Evolutionary conservation across 345 rosid genomes (phyloP), one percentile per base, ranked within the genome.

Genomic region (Melastoma malabathricum): DNA sequence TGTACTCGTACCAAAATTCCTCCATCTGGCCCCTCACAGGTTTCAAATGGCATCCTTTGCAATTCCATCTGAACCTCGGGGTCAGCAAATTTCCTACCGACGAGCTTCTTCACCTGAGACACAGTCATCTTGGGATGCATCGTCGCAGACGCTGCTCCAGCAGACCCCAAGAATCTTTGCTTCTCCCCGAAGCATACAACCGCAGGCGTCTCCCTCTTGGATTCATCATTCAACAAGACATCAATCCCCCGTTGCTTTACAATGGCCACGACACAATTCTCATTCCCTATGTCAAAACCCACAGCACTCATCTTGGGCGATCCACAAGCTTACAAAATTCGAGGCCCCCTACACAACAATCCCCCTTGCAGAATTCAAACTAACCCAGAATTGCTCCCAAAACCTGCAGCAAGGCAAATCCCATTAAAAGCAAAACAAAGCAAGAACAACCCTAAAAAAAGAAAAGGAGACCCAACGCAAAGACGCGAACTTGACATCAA

Each of bases 261-360:
- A 19, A 54, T 63, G 15, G 78, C 72, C 38, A 75, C 66, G 43
- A 78, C 84, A 59, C 84, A 78, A 62, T 75, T 72, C 25, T 72
- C 84, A 50, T 72, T 78, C 44, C 84, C 84, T 48, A 75, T 67
- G 50, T 78, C 84, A 61, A 78, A 75, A 23, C 84, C 84, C 43
- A 78, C 64, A 41, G 65, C 78, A 52, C 78, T 78, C 84, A 78
- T 78, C 63, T 69, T 56, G 47, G 57, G 23, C 50, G 46, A 38
- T 38, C 27, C 43, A 48, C 41, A 18, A 43, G 41, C 41, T 34
- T 34, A 10, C 41, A 10, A 34, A 34, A 34, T 34, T 34, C 12
- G 41, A 34, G n/a, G n/a, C 10, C 41, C 41, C 41, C 41, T 31
- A 9, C 10, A 31, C 38, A 31, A 31, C 1, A 31, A 31, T 31